Evolutionary conservation across 176 grass and related monocot genomes (phyloP).

Genomic region (Lolium perenne): DNA sequence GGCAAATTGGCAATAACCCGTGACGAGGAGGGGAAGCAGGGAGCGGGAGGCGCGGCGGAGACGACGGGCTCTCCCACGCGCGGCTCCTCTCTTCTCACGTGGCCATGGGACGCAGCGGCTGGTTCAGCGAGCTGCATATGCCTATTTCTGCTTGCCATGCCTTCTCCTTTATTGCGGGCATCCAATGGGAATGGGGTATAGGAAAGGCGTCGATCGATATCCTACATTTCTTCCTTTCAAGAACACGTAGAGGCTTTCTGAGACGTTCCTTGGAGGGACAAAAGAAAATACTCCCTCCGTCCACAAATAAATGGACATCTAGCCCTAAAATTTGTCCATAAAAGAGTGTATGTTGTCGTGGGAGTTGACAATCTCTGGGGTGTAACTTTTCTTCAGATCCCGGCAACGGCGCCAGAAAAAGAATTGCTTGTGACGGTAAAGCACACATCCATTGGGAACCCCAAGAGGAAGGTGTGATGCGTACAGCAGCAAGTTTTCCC

Average conservation of each 20-base stretch:
- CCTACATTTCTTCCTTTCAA: background rate
- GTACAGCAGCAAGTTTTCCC: too few species aligned
- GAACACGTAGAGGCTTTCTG: background rate
- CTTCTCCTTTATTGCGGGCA: background rate
- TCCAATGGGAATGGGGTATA: background rate
- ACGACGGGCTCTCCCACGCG: constrained; percentile 52
- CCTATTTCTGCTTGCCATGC: background rate
- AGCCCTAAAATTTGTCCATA: too few species aligned
- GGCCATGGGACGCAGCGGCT: background rate
- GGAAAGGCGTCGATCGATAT: background rate
- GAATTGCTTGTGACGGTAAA: too few species aligned
- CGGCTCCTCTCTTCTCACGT: constrained; percentile 17
- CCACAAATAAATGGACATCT: too few species aligned
- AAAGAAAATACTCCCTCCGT: background rate
- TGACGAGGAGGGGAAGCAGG: constrained; percentile 29
- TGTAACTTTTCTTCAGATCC: too few species aligned
- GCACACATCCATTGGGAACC: too few species aligned
- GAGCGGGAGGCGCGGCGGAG: constrained; percentile 43
- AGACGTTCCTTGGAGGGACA: background rate
- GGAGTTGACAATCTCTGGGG: too few species aligned
- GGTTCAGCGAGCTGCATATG: background rate
- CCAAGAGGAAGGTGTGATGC: too few species aligned
- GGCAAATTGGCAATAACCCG: too few species aligned
- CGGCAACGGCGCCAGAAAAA: too few species aligned
- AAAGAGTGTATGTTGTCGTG: too few species aligned